Base-by-base conservation (phyloP, 208 protist species). In the Trypanosoma cruzi region DNA sequence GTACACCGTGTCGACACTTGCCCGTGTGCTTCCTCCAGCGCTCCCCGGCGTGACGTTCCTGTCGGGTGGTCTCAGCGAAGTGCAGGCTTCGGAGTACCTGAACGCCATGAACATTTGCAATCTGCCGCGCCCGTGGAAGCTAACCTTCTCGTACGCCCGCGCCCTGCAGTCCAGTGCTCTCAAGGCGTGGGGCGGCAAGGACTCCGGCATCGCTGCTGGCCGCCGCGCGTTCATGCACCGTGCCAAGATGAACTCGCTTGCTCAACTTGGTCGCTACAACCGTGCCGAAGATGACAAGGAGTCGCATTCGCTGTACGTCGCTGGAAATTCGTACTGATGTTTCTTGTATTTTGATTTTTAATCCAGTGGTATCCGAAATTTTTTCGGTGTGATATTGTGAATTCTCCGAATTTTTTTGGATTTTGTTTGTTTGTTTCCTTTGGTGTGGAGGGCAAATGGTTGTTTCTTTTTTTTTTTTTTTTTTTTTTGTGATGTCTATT, bases 111-210 rank as follows among this genome's bases (percentile, higher is more conserved):
- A 99, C 90, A 49, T 31, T 36, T 34, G 61, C 74, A 8, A 71
- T 55, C 55, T 77, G 20, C 77, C 67, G 20, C 83, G 83, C 36
- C 95, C 95, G 58, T 99, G 97, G 97, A 64, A 71, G 31, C 63
- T 99, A 36, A 90, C 84, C 59, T 99, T 99, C 85, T 97, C 92
- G 36, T 99, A 97, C 70, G 97, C 95, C 50, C 88, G 98, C 60
- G 98, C 98, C 28, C 84, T 99, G 7, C 97, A 99, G 89, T 75
- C 77, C 56, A 86, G 89, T 49, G 79, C 80, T 55, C 79, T 98
- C 58, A 98, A 93, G 82, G 82, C 93, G 26, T 99, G 97, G 98
- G 71, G 65, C 31, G 98, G 97, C 64, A 97, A 99, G 80, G 75
- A 86, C 89, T 68, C 77, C 60, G 59, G 77, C 82, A 50, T 84